These are phyloP conservation scores for Fusarium sp. DNA, from an alignment of 2,329 filamentous ascomycete species.

Conservation along the genomic window DNA sequence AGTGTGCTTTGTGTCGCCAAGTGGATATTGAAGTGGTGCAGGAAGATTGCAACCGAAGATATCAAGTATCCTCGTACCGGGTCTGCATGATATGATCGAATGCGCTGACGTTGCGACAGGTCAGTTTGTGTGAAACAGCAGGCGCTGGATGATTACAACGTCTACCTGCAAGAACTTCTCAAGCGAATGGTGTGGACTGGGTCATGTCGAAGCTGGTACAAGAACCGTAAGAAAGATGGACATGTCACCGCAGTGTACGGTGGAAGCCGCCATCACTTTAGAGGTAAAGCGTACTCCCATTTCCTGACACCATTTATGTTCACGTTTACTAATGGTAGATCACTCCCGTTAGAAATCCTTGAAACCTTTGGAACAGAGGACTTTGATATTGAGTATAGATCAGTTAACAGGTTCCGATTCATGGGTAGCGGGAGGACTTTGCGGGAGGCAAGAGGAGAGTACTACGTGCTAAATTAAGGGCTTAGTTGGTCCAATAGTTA, in stretches of 20 bases:
- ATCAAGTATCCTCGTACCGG: not conserved
- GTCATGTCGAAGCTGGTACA: slow-evolving; percentile 1
- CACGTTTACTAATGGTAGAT: not conserved
- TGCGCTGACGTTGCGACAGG: not conserved
- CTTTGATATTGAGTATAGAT: not conserved
- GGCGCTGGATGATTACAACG: slow-evolving; percentile 13
- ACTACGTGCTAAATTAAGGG: not conserved
- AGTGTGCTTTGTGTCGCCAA: not conserved
- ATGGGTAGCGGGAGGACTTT: not conserved
- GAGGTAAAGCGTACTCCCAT: not conserved
- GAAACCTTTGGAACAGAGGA: not conserved
- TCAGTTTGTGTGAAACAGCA: not conserved
- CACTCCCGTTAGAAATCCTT: not conserved
- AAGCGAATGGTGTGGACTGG: slow-evolving; percentile 11
- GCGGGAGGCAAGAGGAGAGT: not conserved
- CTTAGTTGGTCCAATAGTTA: rapidly evolving
- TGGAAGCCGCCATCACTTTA: not conserved
- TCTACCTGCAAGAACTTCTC: slow-evolving; percentile 5
- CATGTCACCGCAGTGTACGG: not conserved
- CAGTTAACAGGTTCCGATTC: not conserved
- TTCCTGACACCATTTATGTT: rapidly evolving
- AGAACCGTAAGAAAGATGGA: not conserved
- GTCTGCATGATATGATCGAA: not conserved
- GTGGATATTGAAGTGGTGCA: not conserved
- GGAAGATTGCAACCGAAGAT: not conserved